phyloP scores from a whole-genome alignment of 2,329 filamentous ascomycete genomes.

The Ascochyta koolunga region DNA sequence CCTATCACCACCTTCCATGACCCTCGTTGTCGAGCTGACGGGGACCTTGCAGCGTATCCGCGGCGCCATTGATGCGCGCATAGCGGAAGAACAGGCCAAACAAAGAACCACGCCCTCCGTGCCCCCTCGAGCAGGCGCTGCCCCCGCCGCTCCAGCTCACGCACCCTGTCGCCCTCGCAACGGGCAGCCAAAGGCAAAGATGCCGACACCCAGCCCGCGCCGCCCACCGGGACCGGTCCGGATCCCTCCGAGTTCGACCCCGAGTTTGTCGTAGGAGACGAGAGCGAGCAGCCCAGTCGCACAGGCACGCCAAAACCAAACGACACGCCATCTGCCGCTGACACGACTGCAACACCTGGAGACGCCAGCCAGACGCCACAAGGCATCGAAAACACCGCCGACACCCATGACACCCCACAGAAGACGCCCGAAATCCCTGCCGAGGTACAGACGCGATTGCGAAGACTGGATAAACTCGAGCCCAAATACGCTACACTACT shows the following conservation, averaged over 20 bases:
- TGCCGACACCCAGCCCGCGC: constrained; percentile 42
- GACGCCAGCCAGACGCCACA: constrained; percentile 41
- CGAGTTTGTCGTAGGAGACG: constrained; percentile 85
- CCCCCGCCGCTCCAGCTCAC: constrained; percentile 55
- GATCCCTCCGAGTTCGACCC: constrained; percentile 89
- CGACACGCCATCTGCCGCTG: constrained; percentile 43
- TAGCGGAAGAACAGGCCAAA: constrained; percentile 89
- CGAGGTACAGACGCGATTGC: constrained; percentile 76
- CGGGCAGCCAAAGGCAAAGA: constrained; percentile 39
- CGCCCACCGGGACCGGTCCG: constrained; percentile 63
- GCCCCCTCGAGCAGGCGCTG: constrained; percentile 52
- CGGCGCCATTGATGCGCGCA: constrained; percentile 82
- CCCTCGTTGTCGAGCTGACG: constrained; percentile 27
- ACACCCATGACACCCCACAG: constrained; percentile 35
- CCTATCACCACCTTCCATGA: constrained; percentile 37
- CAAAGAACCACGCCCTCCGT: constrained; percentile 62
- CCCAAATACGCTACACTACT: constrained; percentile 69
- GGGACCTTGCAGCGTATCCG: constrained; percentile 69
- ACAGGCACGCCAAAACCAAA: constrained; percentile 63
- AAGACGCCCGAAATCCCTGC: constrained; percentile 67
- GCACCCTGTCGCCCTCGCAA: constrained; percentile 48
- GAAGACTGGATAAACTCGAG: constrained; percentile 89
- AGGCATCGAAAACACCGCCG: constrained; percentile 39
- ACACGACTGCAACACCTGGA: constrained; percentile 21
- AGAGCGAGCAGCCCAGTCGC: constrained; percentile 70